Evolutionary conservation across 1,139 yeast species (phyloP).

Genomic region (Candida sojae): DNA sequence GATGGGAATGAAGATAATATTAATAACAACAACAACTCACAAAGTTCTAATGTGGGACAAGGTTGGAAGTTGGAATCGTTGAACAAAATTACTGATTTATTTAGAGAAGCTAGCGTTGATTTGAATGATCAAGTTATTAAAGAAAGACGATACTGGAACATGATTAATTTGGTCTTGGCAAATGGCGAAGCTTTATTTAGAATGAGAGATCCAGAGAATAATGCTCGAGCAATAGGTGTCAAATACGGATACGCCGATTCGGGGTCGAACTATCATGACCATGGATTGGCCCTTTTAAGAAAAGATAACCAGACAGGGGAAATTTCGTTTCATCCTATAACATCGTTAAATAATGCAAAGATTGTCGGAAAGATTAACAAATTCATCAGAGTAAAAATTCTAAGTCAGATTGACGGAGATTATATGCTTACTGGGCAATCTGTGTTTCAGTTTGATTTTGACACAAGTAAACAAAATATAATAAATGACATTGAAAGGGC

Average conservation of each 20-base stretch:
- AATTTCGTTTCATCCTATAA: conserved; percentile 34
- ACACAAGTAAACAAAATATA: conserved; percentile 30
- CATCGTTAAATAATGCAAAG: conserved; percentile 18
- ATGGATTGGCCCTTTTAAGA: conserved; percentile 71
- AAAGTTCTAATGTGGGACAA: conserved; percentile 54
- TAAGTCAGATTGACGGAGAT: conserved; percentile 55
- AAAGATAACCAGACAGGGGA: conserved; percentile 37
- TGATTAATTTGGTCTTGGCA: conserved; percentile 49
- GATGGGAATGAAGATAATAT: conserved; percentile 21
- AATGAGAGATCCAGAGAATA: conserved; percentile 53
- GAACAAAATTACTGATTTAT: conserved; percentile 51
- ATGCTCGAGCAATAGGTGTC: conserved; percentile 62
- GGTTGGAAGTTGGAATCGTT: conserved; percentile 88
- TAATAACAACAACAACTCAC: conserved; percentile 19
- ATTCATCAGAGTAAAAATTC: conserved; percentile 54
- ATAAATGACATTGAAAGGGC: conserved; percentile 60
- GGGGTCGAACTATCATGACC: conserved; percentile 74
- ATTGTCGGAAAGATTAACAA: conserved; percentile 33
- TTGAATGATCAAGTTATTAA: conserved; percentile 55
- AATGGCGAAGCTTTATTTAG: conserved; percentile 75
- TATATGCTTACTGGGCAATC: conserved; percentile 52
- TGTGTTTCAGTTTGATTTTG: conserved; percentile 24
- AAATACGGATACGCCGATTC: conserved; percentile 92
- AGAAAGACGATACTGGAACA: conserved; percentile 78
- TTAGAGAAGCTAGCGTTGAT: conserved; percentile 53